Evolutionary conservation across 2,329 filamentous ascomycete species (phyloP), one percentile per base, ranked within the genome.

Genomic region (Aspergillus sp.): DNA sequence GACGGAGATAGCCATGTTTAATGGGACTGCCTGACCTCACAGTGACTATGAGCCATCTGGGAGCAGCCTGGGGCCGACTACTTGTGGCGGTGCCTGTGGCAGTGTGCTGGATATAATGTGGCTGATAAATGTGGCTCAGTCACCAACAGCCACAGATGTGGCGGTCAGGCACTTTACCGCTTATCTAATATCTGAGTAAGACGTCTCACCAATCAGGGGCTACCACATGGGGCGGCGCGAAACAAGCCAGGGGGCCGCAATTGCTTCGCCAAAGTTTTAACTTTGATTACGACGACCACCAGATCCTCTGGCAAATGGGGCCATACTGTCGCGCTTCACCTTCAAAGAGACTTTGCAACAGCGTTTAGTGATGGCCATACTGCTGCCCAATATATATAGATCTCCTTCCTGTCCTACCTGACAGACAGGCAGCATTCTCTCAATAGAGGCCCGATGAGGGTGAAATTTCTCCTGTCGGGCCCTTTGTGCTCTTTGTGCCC

Each of bases 231-330:
- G 47, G 47, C 25, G n/a, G 39, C n/a, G 11, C 42, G 53, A 55
- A 55, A 55, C 53, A 44, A 21, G 53, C 53, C 53, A 55, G 53
- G 53, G 53, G 53, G 32, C 53, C 17, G 25, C 25, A 55, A 32
- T 50, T 36, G 23, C 25, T 44, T 44, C 19, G 41, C 21, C 41
- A 11, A 13, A 21, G 53, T 55, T 55, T 55, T 39, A 36, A 17
- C 32, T 55, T 36, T 36, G 39, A 44, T 54, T 15, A 54, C 41
- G 39, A 54, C 47, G 11, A 21, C 41, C 5, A 32, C 47, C 11
- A 23, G 41, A 36, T 30, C 47, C 6, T 5, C 23, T 27, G 23
- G 25, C 47, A 27, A 27, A 17, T 49, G 25, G 44, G 25, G 47
- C 47, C 47, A 50, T 50, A 32, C 47, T 10, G 44, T n/a, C 13